A percentile compares a stretch with the other conserved stretches of the same genome.
Conservation (phyloP, 2,329 filamentous ascomycete genomes). For the Ophiocordyceps camponoti-rufipedis region DNA sequence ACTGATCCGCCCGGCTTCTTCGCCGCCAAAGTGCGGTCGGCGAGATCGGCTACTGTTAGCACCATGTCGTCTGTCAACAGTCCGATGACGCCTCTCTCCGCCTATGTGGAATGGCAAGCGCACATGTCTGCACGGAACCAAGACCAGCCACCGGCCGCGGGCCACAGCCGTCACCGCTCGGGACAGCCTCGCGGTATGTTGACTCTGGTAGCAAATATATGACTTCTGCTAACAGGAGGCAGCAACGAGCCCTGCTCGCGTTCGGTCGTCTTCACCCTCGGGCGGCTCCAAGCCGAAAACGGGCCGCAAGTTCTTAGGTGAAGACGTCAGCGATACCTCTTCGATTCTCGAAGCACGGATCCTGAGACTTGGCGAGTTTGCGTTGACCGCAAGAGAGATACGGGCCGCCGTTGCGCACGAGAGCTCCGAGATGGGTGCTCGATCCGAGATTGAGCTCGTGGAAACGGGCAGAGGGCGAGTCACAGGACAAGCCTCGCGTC, state of each 20-base stretch:
- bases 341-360: slow-evolving; percentile 5
- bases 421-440: slow-evolving; percentile 9
- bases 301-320: background rate
- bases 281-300: background rate
- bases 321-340: slow-evolving; percentile 2
- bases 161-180: slow-evolving; percentile 1
- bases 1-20: slow-evolving; percentile 12
- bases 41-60: slow-evolving; percentile 13
- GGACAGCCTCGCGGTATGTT: background rate
- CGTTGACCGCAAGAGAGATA: slow-evolving; percentile 6
- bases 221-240: background rate
- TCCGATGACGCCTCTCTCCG: slow-evolving; percentile 10
- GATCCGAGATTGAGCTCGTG: slow-evolving; percentile 13
- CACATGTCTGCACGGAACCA: slow-evolving; percentile 1
- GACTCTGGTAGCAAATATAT: background rate
- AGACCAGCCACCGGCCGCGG: slow-evolving; percentile 4
- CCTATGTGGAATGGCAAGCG: slow-evolving; percentile 3
- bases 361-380: slow-evolving; percentile 8
- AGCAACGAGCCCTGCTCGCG: background rate
- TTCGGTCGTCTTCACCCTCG: slow-evolving; percentile 1
- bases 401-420: slow-evolving; percentile 3
- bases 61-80: slow-evolving; percentile 10
- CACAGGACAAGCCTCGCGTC: slow-evolving; percentile 11
- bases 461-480: slow-evolving; percentile 12
- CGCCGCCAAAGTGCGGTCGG: slow-evolving; percentile 10